Evolutionary conservation across 768 basidiomycete genomes (phyloP), one percentile per base, ranked within the genome.

Genomic region (Suillus brevipes): DNA sequence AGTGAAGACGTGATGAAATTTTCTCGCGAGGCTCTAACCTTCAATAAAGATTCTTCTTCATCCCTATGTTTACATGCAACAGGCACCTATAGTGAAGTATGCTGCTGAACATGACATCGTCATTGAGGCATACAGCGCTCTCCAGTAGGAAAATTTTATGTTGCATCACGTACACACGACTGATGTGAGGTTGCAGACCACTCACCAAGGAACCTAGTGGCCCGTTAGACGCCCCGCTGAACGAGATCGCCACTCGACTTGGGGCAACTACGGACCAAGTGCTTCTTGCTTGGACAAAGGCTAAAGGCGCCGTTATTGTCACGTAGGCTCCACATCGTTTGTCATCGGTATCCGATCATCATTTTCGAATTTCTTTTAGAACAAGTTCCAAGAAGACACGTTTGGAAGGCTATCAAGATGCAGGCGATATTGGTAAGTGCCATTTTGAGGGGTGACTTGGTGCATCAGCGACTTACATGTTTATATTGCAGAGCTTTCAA

Each of bases 41-140:
- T 55, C 9, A 10, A 45, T n/a, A 50, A 62, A 90, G 88, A 90
- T 91, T 67, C 77, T 80, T 16, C 76, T 92, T 13, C 89, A 92
- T 68, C 90, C 90, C 2, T 93, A 93, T 74, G 86, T 90, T 47
- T 84, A 84, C 69, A 74, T 77, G 4, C 68, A 78, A 34, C 86
- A 87, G 68, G 80, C 78, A 2, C 81, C 85, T 0, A 78, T 89
- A 37, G 76, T 93, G 34, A 85, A 85, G 42, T 91, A 80, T 69
- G 83, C 84, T 52, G 78, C 80, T 18, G 74, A 80, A 67, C 78
- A 92, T 63, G 82, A 81, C 18, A 90, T 94, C 59, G 81, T 86
- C 28, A 85, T 86, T 50, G 91, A 92, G 73, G 90, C 87, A 1
- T 93, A 93, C 77, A 87, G 89, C 62, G 76, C 84, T 23, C 80